These are phyloP conservation scores for Symbiodinium natans DNA, from an alignment of 73 alveolate species.

Conservation along the genomic window DNA sequence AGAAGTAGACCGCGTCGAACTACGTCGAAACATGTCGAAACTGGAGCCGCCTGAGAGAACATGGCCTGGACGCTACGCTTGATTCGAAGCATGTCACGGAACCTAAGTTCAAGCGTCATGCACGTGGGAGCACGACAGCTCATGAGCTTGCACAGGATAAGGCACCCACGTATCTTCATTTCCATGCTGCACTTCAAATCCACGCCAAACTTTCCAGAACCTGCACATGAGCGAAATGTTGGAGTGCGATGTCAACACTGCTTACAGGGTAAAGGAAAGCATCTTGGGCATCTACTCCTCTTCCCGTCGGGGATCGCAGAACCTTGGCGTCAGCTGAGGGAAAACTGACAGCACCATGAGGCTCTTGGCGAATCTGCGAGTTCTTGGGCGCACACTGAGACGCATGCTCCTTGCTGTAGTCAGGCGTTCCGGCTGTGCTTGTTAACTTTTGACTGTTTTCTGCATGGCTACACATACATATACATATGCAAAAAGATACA, in stretches of 20 bases:
- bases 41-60: constrained; percentile 94
- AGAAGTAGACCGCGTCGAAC: too few species aligned
- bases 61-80: constrained; percentile 97
- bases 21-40: too few species aligned
- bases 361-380: neutral
- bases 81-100: constrained; percentile 97
- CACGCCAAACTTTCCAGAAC: constrained; percentile 99
- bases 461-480: too few species aligned
- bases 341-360: neutral
- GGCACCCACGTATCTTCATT: constrained; percentile 96
- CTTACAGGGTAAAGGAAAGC: neutral
- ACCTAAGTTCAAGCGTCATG: constrained; percentile 76
- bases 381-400: constrained; percentile 33
- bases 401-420: constrained; percentile 33
- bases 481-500: too few species aligned
- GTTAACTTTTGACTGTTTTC: too few species aligned
- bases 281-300: constrained; percentile 20
- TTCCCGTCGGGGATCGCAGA: constrained; percentile 86
- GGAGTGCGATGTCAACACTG: constrained; percentile 23
- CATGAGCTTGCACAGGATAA: neutral
- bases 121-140: too few species aligned
- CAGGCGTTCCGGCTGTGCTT: too few species aligned
- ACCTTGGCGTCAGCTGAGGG: constrained; percentile 18
- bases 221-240: constrained; percentile 96
- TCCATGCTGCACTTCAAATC: constrained; percentile 98